Base-by-base conservation (phyloP, 495 filamentous ascomycete species). In the Aspergillus carlsbadensis region DNA sequence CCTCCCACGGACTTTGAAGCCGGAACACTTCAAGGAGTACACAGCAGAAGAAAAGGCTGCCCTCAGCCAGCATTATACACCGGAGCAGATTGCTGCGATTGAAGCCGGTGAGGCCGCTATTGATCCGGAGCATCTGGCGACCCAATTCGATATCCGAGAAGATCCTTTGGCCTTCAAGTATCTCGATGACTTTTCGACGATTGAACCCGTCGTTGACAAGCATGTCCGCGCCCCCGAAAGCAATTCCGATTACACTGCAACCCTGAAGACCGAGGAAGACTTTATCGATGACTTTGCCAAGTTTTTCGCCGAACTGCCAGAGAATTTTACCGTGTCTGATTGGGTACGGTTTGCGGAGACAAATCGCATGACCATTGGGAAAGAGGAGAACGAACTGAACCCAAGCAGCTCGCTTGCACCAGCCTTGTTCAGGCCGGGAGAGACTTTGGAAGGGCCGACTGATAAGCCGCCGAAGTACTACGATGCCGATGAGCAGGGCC, bases 21-120 rank as follows among this genome's bases (percentile, higher is more conserved):
- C 54, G 52, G 72, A 52, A 56, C 78, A 62, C 58, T 87, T 87
- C 68, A 71, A 81, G 56, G 65, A 76, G 5, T 97, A 95, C 75
- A 85, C 85, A 3, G 69, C 76, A 42, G 80, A 84, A 37, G 88
- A 97, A 66, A 81, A 86, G 62, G 78, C 75, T 14, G 61, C 70
- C 14, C 78, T 98, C 35, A 61, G 68, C 29, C 74, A 83, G 59
- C 75, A 79, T 54, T 98, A 96, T 78, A 88, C 89, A 6, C 80
- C 86, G 13, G 81, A 85, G 57, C 94, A 98, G 72, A 76, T 96
- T 56, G 78, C 77, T n/a, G 89, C 91, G 42, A 85, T 98, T 71
- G 79, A 91, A 71, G 91, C 88, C 49, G 94, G 88, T 56, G 94
- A 98, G 71, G 78, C 80, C 10, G 84, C 89, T 54, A 88, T 98